Evolutionary conservation across 1,284 basidiomycete species (phyloP), one percentile per base, ranked within the genome.

Genomic region (Cryptococcus sp.): DNA sequence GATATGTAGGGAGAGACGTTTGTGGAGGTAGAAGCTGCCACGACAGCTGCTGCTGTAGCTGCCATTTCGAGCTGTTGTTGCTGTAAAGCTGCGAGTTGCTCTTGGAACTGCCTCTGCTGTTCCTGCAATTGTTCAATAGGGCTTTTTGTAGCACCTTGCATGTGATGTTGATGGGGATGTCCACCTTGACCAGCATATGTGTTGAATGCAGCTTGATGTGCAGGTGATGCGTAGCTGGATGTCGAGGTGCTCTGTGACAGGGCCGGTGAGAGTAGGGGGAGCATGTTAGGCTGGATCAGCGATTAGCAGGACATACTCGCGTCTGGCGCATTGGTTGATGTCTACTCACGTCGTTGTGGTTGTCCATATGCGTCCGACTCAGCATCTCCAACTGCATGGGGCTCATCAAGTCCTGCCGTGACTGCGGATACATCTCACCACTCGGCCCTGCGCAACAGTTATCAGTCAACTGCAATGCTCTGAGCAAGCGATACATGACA

Each of bases 311-410:
- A 25, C 13, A 17, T 35, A 22, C 35, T 31, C 31, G 50, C 5
- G 13, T 35, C 31, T 35, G 4, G 31, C 31, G 31, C 7, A 35
- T 35, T 8, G 8, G 10, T 13, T 25, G 4, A 35, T 31, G 7
- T 17, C 19, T 39, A 68, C 72, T 64, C 54, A 75, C 72, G 56
- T 72, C 72, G 22, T 74, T 70, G 59, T 68, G 66, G 41, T 66
- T 65, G n/a, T 68, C 65, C 31, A 52, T 47, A 22, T 72, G 67
- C 31, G 61, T 63, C 16, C 70, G 55, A 16, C 71, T 66, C 8
- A 72, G 57, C 67, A 74, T 70, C 53, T 75, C 75, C 13, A 76
- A 59, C 47, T 76, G 73, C 66, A 78, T 72, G 4, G 76, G 76
- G 46, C 71, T 75, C 69, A 75, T 76, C 49, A 73, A 46, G 39